phyloP scores from a whole-genome alignment of 2,329 filamentous ascomycete genomes.

The Ophidiomyces ophidiicola region DNA sequence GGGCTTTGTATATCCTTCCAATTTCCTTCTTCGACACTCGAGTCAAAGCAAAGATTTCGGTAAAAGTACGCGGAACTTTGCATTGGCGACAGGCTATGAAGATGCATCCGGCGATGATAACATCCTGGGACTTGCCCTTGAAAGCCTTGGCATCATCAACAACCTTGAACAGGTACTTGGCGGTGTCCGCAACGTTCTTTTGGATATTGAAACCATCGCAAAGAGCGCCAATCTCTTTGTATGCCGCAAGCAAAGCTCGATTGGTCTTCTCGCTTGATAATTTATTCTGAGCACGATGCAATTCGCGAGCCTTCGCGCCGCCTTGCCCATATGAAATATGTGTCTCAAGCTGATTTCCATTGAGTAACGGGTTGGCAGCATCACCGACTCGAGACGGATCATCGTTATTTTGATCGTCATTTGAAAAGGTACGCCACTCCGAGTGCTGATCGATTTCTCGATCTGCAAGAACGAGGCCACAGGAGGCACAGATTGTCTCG shows the following conservation, averaged over 20 bases:
- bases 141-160: constrained; percentile 86
- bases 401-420: constrained; percentile 92
- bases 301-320: constrained; percentile 55
- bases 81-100: constrained; percentile 94
- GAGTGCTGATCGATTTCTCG: constrained; percentile 91
- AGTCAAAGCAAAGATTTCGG: constrained; percentile 86
- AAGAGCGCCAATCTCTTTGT: constrained; percentile 77
- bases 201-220: constrained; percentile 77
- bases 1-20: constrained; percentile 81
- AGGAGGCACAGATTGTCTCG: constrained; percentile 85
- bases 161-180: constrained; percentile 91
- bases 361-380: constrained; percentile 74
- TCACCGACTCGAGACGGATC: constrained; percentile 98
- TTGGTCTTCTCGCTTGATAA: constrained; percentile 69
- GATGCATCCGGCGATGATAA: constrained; percentile 89
- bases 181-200: constrained; percentile 69
- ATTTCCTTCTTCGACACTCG: constrained; percentile 96
- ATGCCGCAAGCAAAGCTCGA: constrained; percentile 65
- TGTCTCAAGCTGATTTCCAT: constrained; percentile 80
- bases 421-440: constrained; percentile 98
- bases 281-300: constrained; percentile 75
- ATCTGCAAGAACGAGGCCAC: constrained; percentile 79
- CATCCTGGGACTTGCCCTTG: constrained; percentile 90
- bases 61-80: constrained; percentile 75
- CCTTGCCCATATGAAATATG: constrained; percentile 72